Base-by-base conservation (phyloP, 306 rosid genomes). In the Cucurbita ficifolia region DNA sequence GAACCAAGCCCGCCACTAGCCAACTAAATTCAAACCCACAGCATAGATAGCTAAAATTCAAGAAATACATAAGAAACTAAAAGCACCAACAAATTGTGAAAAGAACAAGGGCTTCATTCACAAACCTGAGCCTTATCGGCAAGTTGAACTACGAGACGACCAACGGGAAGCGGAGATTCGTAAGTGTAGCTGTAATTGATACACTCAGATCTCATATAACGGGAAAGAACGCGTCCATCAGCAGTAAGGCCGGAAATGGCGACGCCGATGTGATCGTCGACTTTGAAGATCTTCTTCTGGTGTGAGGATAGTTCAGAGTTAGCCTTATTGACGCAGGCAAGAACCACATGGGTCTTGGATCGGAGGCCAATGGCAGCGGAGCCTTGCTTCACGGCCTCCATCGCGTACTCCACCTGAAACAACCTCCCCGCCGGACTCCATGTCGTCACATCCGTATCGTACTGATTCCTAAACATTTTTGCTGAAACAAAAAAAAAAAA, bases 271-370 rank as follows among this genome's bases (percentile, higher is more conserved):
- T 94, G 96, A 78, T 94, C 93, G 21, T 91, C 99, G 17, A 94
- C 97, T 89, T 94, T 91, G 83, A 94, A 94, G 80, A 94, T 94
- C 97, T 94, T 94, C 96, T 91, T 94, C 96, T 94, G 96, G 78
- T 94, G 95, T 9, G 97, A 91, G 1, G 99, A 91, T 4, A 94
- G 92, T 80, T 94, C 96, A 11, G 97, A 89, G 68, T 94, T 91
- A 5, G 96, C 79, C 85, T 94, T 94, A 88, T 94, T 94, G 7
- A 94, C 96, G 49, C 97, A 89, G 0, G 99, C 97, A 42, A 94
- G 72, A 10, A 94, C 97, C 35, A 91, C 97, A 72, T 94, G 99
- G 18, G 90, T 81, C 73, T 89, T 91, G 21, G 99, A 94, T 91
- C 97, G 92, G 86, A 94, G 92, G 1, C 97, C 99, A 5, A 94